These are phyloP conservation scores for Gossypium arboreum DNA, from an alignment of 345 rosid genomes.

Conservation along the genomic window DNA sequence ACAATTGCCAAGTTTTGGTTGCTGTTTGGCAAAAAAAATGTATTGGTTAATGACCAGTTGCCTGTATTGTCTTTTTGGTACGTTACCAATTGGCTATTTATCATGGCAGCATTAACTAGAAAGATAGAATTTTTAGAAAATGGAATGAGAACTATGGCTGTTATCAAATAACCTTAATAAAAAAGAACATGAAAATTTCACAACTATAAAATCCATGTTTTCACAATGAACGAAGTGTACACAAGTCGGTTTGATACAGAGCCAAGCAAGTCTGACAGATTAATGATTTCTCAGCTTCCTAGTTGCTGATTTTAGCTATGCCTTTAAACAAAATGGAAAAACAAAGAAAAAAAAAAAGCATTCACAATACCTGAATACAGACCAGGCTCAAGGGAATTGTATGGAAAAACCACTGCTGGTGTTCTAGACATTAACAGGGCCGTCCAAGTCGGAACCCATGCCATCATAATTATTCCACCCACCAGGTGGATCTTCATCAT, in stretches of 20 bases:
- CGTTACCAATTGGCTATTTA: too few relatives aligned
- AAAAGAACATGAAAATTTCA: neutral
- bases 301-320: neutral
- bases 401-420: conserved; percentile 61
- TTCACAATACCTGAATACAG: conserved; percentile 3
- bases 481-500: conserved; percentile 55
- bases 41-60: too few relatives aligned
- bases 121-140: neutral
- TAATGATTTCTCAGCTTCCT: neutral
- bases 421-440: conserved; percentile 43
- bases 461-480: conserved; percentile 39
- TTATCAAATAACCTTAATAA: neutral
- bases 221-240: neutral
- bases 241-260: neutral
- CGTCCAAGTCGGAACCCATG: conserved; percentile 61
- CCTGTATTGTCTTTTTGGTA: too few relatives aligned
- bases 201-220: neutral
- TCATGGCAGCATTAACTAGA: neutral
- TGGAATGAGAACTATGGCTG: neutral
- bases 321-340: neutral
- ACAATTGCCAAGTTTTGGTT: neutral
- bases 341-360: neutral
- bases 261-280: neutral
- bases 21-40: too few relatives aligned
- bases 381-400: conserved; percentile 39